Percentiles rank a stretch among this genome's conserved stretches.
Evolutionary conservation across 495 filamentous ascomycete species (phyloP).

Genomic region (Daldinia concentrica): DNA sequence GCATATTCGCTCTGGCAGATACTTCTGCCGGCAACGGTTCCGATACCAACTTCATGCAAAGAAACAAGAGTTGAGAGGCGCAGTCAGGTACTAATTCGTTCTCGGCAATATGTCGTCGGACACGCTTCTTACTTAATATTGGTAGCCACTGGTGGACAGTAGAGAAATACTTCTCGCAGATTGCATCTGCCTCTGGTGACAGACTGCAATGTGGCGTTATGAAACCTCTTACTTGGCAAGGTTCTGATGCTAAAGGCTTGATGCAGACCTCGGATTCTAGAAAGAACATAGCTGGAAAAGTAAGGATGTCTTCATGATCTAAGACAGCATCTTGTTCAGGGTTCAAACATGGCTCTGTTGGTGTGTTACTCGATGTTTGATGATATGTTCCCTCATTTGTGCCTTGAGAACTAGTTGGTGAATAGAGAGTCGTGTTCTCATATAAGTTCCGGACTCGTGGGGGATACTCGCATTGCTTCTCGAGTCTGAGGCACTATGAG

Average conservation of each 20-base stretch:
- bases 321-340: not conserved
- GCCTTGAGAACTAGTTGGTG: constrained; percentile 22
- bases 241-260: constrained; percentile 30
- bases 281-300: constrained; percentile 37
- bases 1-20: constrained; percentile 50
- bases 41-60: constrained; percentile 57
- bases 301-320: constrained; percentile 1
- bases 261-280: constrained; percentile 31
- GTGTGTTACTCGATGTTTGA: not conserved
- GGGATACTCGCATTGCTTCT: constrained; percentile 50
- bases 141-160: constrained; percentile 57
- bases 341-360: not conserved
- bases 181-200: not conserved
- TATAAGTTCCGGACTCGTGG: constrained; percentile 36
- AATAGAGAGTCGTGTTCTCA: constrained; percentile 7
- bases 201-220: not conserved
- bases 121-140: constrained; percentile 56
- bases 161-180: constrained; percentile 45
- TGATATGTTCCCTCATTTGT: constrained; percentile 19
- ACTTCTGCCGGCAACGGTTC: constrained; percentile 42
- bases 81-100: constrained; percentile 44
- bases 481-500: constrained; percentile 50
- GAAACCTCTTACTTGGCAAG: constrained; percentile 5
- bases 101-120: constrained; percentile 44
- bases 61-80: constrained; percentile 55